Percentiles rank a stretch among this genome's conserved stretches.
Evolutionary conservation across 2,329 filamentous ascomycete genomes (phyloP).

Genomic region (Colletotrichum tofieldiae): DNA sequence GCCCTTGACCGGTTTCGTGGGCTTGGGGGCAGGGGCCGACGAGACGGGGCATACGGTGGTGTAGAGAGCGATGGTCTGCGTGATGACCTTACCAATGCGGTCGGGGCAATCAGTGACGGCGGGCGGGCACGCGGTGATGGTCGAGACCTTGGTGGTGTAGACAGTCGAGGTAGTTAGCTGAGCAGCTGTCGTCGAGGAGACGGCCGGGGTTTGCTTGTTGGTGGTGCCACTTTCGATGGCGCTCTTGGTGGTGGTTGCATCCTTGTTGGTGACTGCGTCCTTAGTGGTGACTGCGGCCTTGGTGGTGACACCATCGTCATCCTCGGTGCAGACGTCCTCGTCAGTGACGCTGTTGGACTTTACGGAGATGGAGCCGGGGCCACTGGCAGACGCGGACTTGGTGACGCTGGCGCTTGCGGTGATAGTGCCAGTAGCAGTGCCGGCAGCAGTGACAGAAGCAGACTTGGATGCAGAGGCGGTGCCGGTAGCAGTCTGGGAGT

Average conservation of each 20-base stretch:
- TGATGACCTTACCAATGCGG: conserved; percentile 54
- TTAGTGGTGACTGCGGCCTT: conserved; percentile 3
- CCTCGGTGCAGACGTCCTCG: conserved; percentile 36
- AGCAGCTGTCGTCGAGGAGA: conserved; percentile 33
- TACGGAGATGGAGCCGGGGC: not conserved
- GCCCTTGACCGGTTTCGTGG: conserved; percentile 31
- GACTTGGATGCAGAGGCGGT: not conserved
- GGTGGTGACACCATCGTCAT: conserved; percentile 22
- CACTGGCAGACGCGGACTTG: not conserved
- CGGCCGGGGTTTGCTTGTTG: not conserved
- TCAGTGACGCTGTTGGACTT: conserved; percentile 4
- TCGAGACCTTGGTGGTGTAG: conserved; percentile 62
- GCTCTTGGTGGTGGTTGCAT: conserved; percentile 28
- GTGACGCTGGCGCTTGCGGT: conserved; percentile 11
- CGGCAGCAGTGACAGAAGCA: not conserved
- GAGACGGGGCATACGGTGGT: conserved; percentile 62
- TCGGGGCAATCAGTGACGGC: conserved; percentile 57
- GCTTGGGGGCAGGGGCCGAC: conserved; percentile 29
- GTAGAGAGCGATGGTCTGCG: conserved; percentile 52
- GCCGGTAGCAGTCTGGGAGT: conserved; percentile 2
- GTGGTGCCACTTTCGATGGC: not conserved
- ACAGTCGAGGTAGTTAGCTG: conserved; percentile 55
- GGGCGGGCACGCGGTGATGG: conserved; percentile 70
- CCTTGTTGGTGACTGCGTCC: conserved; percentile 32
- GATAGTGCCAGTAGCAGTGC: conserved; percentile 15